Conservation (phyloP, 2,329 filamentous ascomycete species). For the Aureobasidium sp. region DNA sequence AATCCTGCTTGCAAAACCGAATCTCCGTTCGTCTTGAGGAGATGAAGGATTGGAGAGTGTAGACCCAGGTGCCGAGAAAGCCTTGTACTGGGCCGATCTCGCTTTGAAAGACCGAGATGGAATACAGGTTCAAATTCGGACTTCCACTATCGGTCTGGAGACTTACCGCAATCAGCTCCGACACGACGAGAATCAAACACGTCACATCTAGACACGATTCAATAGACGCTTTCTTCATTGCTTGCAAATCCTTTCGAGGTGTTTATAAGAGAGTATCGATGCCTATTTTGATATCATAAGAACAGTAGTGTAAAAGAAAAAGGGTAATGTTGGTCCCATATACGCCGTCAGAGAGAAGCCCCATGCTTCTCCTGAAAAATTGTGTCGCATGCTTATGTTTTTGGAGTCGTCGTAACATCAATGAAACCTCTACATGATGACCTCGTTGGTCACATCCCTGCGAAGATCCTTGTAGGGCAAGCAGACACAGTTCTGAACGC, state of each 20-base stretch:
- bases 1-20: too few relatives aligned
- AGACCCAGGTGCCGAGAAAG: too few relatives aligned
- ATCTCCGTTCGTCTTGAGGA: too few relatives aligned
- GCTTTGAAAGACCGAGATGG: too few relatives aligned
- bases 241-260: not conserved
- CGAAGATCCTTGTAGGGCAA: slow-evolving; percentile 97
- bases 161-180: too few relatives aligned
- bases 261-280: not conserved
- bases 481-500: slow-evolving; percentile 96
- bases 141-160: too few relatives aligned
- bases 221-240: not conserved
- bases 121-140: too few relatives aligned
- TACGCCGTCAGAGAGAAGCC: not conserved
- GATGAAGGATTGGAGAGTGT: too few relatives aligned
- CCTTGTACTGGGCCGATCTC: too few relatives aligned
- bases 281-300: slow-evolving; percentile 5
- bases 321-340: not conserved
- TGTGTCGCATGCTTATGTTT: not conserved
- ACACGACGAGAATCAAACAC: not conserved
- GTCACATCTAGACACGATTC: not conserved
- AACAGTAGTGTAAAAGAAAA: not conserved
- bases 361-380: not conserved
- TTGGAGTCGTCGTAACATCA: not conserved
- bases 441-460: slow-evolving; percentile 75
- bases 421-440: slow-evolving; percentile 67